These are phyloP conservation scores for Zymoseptoria passerinii DNA, from an alignment of 2,329 filamentous ascomycete species.

Conservation along the genomic window DNA sequence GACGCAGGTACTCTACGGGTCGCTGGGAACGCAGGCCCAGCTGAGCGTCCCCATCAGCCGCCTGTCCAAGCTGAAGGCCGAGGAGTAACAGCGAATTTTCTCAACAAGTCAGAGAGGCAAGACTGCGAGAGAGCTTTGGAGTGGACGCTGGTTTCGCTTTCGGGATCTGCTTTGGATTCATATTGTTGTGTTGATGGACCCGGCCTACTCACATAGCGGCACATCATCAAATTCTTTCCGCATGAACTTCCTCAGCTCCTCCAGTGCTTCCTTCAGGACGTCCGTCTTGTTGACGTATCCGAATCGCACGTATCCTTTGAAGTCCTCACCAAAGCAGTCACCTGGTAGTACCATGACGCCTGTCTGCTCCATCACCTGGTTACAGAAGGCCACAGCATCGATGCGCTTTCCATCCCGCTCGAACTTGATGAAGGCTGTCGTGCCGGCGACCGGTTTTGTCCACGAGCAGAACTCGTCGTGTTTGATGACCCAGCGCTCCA, in stretches of 20 bases:
- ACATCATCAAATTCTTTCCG: constrained; percentile 49
- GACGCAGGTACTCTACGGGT: constrained; percentile 9
- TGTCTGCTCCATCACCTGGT: constrained; percentile 56
- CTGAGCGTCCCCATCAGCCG: constrained; percentile 14
- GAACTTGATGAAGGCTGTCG: constrained; percentile 70
- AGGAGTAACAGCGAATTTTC: neutral
- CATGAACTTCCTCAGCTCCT: constrained; percentile 47
- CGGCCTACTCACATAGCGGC: constrained; percentile 18
- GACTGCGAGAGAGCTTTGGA: neutral
- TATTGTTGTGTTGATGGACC: neutral
- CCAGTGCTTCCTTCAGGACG: constrained; percentile 58
- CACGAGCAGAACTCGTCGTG: constrained; percentile 58
- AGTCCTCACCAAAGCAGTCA: constrained; percentile 67
- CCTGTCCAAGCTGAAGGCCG: neutral
- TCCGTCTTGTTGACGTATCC: constrained; percentile 67
- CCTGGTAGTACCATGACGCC: constrained; percentile 71
- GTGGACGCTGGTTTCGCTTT: neutral
- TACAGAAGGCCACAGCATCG: constrained; percentile 65
- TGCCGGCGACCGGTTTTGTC: constrained; percentile 69
- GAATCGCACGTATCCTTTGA: constrained; percentile 66
- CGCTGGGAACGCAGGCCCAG: constrained; percentile 8
- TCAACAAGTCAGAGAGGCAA: neutral
- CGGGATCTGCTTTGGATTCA: neutral
- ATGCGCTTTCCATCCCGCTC: constrained; percentile 52
- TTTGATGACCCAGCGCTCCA: constrained; percentile 60